phyloP scores from a whole-genome alignment of 2,329 filamentous ascomycete species.

The Talaromyces sp. region DNA sequence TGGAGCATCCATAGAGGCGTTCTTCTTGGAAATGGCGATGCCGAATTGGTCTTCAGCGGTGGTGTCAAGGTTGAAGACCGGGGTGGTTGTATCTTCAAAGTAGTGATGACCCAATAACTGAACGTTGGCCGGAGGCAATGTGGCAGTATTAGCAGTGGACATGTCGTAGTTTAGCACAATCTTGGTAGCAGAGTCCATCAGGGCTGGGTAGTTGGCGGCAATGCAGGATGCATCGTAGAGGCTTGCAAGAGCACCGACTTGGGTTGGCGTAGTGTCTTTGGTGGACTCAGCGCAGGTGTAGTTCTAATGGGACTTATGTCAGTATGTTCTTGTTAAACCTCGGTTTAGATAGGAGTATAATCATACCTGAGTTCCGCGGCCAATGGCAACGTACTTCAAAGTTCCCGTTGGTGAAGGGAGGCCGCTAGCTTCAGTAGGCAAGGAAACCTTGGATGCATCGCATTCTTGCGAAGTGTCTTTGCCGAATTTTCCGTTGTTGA shows the following conservation, averaged over 20 bases:
- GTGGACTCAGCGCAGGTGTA: slow-evolving; percentile 72
- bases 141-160: slow-evolving; percentile 27
- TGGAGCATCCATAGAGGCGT: slow-evolving; percentile 58
- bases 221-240: slow-evolving; percentile 87
- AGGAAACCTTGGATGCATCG: slow-evolving; percentile 27
- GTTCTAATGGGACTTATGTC: slow-evolving; percentile 55
- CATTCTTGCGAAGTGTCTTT: slow-evolving; percentile 20
- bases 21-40: slow-evolving; percentile 59
- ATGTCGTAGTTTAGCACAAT: slow-evolving; percentile 65
- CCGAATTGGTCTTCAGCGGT: slow-evolving; percentile 42
- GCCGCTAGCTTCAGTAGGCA: slow-evolving; percentile 48
- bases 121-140: slow-evolving; percentile 52
- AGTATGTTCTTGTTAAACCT: background rate
- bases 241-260: slow-evolving; percentile 69
- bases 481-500: slow-evolving; percentile 19
- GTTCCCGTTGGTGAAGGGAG: slow-evolving; percentile 56
- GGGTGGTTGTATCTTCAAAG: slow-evolving; percentile 65
- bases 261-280: slow-evolving; percentile 55
- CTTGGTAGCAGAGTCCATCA: slow-evolving; percentile 60
- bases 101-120: slow-evolving; percentile 71
- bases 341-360: background rate
- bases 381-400: slow-evolving; percentile 75
- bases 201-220: slow-evolving; percentile 61
- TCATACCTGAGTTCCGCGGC: slow-evolving; percentile 64
- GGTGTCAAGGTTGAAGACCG: slow-evolving; percentile 74